Conservation (phyloP, 768 basidiomycete genomes). For the Galerina sulciceps region DNA sequence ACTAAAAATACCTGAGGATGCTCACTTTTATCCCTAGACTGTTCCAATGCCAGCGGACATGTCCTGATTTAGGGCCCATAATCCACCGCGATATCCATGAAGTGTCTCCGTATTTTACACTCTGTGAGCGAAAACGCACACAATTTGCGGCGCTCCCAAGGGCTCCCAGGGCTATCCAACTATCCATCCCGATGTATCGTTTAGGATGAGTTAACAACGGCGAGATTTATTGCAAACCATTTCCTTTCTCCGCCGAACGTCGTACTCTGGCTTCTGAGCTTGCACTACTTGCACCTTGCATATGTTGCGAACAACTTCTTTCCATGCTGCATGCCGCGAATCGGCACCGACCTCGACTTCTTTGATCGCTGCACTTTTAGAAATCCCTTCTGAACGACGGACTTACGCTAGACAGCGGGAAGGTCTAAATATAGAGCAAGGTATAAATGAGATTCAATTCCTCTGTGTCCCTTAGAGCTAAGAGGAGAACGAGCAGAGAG, state of each 20-base stretch:
- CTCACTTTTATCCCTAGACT: too few relatives aligned
- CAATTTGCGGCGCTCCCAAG: too few relatives aligned
- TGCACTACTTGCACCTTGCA: too few relatives aligned
- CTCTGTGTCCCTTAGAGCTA: too few relatives aligned
- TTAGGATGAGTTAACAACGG: neutral
- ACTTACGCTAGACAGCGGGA: neutral
- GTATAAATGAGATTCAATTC: too few relatives aligned
- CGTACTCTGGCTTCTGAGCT: neutral
- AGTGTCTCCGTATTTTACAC: too few relatives aligned
- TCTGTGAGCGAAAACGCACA: too few relatives aligned
- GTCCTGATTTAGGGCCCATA: too few relatives aligned
- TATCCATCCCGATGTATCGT: neutral
- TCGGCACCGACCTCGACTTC: constrained; percentile 1
- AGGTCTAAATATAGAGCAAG: neutral
- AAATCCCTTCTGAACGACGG: neutral
- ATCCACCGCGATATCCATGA: too few relatives aligned
- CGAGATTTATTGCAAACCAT: neutral
- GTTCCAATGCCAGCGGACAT: too few relatives aligned
- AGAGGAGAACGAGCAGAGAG: neutral
- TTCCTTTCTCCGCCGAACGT: neutral
- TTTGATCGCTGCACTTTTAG: too few relatives aligned
- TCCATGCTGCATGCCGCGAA: neutral
- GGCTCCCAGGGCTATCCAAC: neutral
- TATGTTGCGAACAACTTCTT: neutral
- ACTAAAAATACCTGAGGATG: too few relatives aligned